phyloP scores from a whole-genome alignment of 768 basidiomycete species.

The Kwoniella heveanensis region DNA sequence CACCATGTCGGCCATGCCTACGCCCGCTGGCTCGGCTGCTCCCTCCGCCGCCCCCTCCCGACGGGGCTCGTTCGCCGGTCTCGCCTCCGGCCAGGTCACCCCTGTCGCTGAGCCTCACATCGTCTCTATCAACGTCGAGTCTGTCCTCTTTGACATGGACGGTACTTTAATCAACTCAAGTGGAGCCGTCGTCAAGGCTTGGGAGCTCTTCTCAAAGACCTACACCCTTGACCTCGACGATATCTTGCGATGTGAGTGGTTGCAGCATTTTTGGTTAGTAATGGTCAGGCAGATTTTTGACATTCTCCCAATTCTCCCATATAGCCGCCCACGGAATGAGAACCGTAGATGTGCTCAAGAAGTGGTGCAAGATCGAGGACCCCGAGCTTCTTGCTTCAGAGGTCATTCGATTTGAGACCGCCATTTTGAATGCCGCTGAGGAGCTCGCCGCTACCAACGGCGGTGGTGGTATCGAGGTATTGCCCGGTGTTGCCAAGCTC shows the following conservation, averaged over 20 bases:
- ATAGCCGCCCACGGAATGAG: constrained; percentile 73
- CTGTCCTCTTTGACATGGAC: constrained; percentile 52
- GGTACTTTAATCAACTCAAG: constrained; percentile 61
- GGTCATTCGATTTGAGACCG: constrained; percentile 71
- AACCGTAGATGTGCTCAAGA: constrained; percentile 72
- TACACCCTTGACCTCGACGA: constrained; percentile 59
- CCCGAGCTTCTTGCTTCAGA: constrained; percentile 58
- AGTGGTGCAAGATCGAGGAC: constrained; percentile 67
- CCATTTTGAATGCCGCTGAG: constrained; percentile 56
- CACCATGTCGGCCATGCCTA: constrained; percentile 51
- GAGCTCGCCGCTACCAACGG: constrained; percentile 53
- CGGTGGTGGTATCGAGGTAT: constrained; percentile 58
- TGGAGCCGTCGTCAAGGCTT: constrained; percentile 74
- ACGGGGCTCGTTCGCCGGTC: constrained; percentile 35
- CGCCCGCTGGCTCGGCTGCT: constrained; percentile 35
- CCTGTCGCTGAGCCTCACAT: constrained; percentile 47
- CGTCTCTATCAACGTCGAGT: constrained; percentile 51
- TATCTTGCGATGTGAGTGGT: constrained; percentile 51
- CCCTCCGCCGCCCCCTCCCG: constrained; percentile 37
- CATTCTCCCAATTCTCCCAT: background rate
- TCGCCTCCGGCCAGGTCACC: constrained; percentile 37
- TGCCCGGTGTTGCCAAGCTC: constrained; percentile 67
- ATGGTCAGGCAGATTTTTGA: background rate
- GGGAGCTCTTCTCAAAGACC: constrained; percentile 68
- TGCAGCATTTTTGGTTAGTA: background rate